Evolutionary conservation across 495 filamentous ascomycete species (phyloP).

Genomic region (Bathelium albidoporum): DNA sequence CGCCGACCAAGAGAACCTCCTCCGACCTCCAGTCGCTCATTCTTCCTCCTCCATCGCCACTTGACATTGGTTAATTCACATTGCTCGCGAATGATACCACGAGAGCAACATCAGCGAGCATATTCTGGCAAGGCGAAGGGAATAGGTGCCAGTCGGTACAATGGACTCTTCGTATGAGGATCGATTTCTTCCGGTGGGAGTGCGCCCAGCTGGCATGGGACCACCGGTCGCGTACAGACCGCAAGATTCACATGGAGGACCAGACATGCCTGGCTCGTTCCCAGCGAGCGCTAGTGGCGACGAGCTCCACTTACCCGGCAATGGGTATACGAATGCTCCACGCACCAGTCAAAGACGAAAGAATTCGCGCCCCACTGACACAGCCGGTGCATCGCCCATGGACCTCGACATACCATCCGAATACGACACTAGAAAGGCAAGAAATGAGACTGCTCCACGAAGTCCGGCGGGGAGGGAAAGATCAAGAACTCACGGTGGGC

Average conservation of each 20-base stretch:
- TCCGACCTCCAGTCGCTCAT: slow-evolving; percentile 3
- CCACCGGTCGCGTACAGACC: neutral
- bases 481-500: slow-evolving; percentile 11
- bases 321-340: neutral
- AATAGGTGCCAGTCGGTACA: neutral
- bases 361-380: neutral
- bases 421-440: neutral
- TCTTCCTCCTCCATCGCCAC: neutral
- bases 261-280: neutral
- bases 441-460: neutral
- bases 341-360: neutral
- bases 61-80: neutral
- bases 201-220: slow-evolving; percentile 3
- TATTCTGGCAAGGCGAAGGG: neutral
- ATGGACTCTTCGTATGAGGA: slow-evolving; percentile 1
- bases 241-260: neutral
- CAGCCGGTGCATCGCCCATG: neutral
- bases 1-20: neutral
- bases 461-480: slow-evolving; percentile 6
- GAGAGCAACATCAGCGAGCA: neutral
- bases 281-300: neutral
- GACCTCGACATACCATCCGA: neutral
- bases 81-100: neutral
- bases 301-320: neutral
- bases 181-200: neutral